Evolutionary conservation across 192 early-diverging fungal species (phyloP).

Genomic region (Coemansia sp.): DNA sequence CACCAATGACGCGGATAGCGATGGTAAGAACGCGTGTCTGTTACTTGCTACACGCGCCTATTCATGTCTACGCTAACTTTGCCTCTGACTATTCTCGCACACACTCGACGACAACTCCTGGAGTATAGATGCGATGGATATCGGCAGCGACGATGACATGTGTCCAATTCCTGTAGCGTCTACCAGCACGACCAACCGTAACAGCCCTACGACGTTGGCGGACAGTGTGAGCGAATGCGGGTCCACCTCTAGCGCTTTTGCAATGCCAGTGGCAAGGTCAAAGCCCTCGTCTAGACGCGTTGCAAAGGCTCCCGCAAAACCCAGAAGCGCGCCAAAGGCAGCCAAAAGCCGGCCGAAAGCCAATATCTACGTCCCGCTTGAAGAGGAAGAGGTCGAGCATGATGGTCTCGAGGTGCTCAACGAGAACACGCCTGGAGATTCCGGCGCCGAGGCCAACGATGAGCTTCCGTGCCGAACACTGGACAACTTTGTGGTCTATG

Average conservation of each 20-base stretch:
- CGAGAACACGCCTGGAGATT: constrained; percentile 29
- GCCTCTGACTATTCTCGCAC: background rate
- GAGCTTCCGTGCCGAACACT: constrained; percentile 54
- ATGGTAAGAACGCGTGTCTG: background rate
- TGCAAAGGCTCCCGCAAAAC: background rate
- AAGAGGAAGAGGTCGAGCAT: constrained; percentile 37
- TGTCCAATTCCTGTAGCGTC: background rate
- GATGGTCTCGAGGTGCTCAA: constrained; percentile 49
- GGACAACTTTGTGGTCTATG: constrained; percentile 57
- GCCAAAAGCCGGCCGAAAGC: background rate
- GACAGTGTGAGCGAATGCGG: background rate
- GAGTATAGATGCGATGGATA: background rate
- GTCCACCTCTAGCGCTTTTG: background rate
- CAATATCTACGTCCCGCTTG: constrained; percentile 13
- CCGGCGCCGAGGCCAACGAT: constrained; percentile 15
- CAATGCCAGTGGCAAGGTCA: background rate
- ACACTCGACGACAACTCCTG: background rate
- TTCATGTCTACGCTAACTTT: background rate
- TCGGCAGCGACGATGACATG: background rate
- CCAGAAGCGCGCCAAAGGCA: background rate
- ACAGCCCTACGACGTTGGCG: background rate
- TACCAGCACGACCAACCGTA: background rate
- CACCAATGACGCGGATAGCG: background rate
- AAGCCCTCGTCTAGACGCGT: background rate
- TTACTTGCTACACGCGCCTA: background rate